Evolutionary conservation across 2,329 filamentous ascomycete species (phyloP), one percentile per base, ranked within the genome.

Genomic region (Emergomyces pasteurianus): DNA sequence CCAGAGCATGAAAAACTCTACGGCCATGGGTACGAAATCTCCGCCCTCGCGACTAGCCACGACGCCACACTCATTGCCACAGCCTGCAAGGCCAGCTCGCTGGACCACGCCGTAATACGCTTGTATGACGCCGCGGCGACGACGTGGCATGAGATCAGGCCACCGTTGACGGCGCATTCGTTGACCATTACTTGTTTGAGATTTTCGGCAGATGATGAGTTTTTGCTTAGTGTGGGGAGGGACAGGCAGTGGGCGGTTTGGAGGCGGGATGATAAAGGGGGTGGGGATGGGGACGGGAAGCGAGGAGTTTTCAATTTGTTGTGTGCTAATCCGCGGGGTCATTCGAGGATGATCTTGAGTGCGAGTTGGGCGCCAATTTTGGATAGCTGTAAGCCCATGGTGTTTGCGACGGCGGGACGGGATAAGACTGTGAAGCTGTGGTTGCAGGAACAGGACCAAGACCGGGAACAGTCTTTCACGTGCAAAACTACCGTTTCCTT

Each of bases 21-120:
- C 75, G 94, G 94, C 1, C 94, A 99, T 75, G 94, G 94, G 36
- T 96, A 96, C 75, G 94, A 99, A 74, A 92, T 99, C 57, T 95
- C 90, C 1, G 88, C 90, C 43, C 83, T 96, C 18, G 89, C 92
- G 12, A 83, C 87, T 8, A 90, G 85, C 68, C 83, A 89, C 69
- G 86, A 91, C 67, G 87, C 88, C 14, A 78, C 75, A 3, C 74
- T 96, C 26, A 81, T 99, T 16, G 94, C 94, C 38, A 96, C 92
- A 59, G 91, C 94, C 1, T 99, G 94, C 78, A 90, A 89, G 69
- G 94, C 94, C 21, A 95, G 87, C 70, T 95, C 91, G 1, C 80
- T 92, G 61, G 94, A 96, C 72, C 94, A 99, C 71, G 94, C 94
- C 50, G 92, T 97, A 46, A 90, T 99, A 68, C 85, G 94, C 23